phyloP scores from a whole-genome alignment of 2,329 filamentous ascomycete species.

The Arthroderma sp. region DNA sequence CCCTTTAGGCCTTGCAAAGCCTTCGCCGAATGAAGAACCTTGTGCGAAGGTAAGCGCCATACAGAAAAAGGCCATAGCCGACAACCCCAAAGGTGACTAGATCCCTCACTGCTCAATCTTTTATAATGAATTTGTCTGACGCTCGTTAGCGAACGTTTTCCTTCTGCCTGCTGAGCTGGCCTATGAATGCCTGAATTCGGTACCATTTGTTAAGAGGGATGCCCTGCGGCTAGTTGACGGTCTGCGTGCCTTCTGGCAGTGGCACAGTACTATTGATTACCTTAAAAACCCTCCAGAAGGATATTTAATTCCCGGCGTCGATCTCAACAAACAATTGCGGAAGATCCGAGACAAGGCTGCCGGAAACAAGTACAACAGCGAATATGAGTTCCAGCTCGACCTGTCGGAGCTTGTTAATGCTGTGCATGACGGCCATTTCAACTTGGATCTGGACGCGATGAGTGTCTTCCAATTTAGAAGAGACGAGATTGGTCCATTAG shows the following conservation, averaged over 20 bases:
- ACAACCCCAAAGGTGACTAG: no score
- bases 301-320: slow-evolving; percentile 38
- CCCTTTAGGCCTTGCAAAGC: background rate
- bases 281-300: slow-evolving; percentile 34
- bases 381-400: slow-evolving; percentile 44
- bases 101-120: background rate
- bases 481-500: slow-evolving; percentile 41
- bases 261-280: slow-evolving; percentile 15
- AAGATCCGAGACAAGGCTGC: slow-evolving; percentile 33
- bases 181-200: slow-evolving; percentile 13
- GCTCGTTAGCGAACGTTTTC: slow-evolving; percentile 2
- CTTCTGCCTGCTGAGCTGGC: slow-evolving; percentile 10
- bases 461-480: slow-evolving; percentile 38
- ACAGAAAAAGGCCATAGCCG: no score
- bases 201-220: slow-evolving; percentile 13
- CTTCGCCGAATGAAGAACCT: background rate
- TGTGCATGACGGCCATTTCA: slow-evolving; percentile 50
- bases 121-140: background rate
- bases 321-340: slow-evolving; percentile 36
- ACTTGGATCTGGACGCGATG: slow-evolving; percentile 12
- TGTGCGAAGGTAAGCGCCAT: background rate
- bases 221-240: slow-evolving; percentile 14
- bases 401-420: slow-evolving; percentile 41
- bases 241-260: slow-evolving; percentile 13
- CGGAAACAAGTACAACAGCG: slow-evolving; percentile 34